These are phyloP conservation scores for Tolypocladium album DNA, from an alignment of 2,329 filamentous ascomycete species.

Conservation along the genomic window DNA sequence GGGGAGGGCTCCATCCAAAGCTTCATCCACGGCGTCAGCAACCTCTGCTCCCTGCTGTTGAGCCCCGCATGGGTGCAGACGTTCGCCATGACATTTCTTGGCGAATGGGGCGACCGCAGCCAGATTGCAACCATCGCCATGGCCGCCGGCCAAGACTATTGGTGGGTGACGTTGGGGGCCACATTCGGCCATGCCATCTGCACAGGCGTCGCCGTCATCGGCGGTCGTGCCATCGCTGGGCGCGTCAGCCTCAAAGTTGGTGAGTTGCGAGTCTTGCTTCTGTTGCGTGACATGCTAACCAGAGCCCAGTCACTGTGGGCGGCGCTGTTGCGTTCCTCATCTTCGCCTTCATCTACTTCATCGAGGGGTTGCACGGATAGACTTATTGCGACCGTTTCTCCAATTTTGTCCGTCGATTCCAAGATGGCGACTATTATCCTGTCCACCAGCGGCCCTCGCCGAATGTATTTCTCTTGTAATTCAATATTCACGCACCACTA, in stretches of 20 bases:
- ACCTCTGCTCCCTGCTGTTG: slow-evolving; percentile 76
- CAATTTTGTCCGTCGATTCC: background rate
- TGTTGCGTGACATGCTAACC: slow-evolving; percentile 10
- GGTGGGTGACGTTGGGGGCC: slow-evolving; percentile 93
- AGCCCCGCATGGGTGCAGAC: slow-evolving; percentile 98
- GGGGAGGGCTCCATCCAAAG: slow-evolving; percentile 25
- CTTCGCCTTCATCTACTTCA: slow-evolving; percentile 84
- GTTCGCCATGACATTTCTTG: slow-evolving; percentile 97
- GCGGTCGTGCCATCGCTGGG: slow-evolving; percentile 84
- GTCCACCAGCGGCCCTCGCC: background rate
- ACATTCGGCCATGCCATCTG: slow-evolving; percentile 79
- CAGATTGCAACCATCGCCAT: slow-evolving; percentile 98
- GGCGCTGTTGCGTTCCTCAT: slow-evolving; percentile 82
- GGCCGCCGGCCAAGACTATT: slow-evolving; percentile 96
- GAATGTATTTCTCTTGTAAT: background rate
- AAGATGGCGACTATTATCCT: background rate
- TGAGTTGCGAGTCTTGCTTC: slow-evolving; percentile 39
- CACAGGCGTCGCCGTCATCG: slow-evolving; percentile 83
- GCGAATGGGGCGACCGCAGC: slow-evolving; percentile 95
- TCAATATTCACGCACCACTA: background rate
- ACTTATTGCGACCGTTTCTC: background rate
- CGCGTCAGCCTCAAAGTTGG: slow-evolving; percentile 91
- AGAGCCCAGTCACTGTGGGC: slow-evolving; percentile 70
- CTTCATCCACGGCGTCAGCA: slow-evolving; percentile 58
- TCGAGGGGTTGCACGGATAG: slow-evolving; percentile 61